These are phyloP conservation scores for Protomyces inouyei DNA, from an alignment of 1,139 yeast species.

Conservation along the genomic window DNA sequence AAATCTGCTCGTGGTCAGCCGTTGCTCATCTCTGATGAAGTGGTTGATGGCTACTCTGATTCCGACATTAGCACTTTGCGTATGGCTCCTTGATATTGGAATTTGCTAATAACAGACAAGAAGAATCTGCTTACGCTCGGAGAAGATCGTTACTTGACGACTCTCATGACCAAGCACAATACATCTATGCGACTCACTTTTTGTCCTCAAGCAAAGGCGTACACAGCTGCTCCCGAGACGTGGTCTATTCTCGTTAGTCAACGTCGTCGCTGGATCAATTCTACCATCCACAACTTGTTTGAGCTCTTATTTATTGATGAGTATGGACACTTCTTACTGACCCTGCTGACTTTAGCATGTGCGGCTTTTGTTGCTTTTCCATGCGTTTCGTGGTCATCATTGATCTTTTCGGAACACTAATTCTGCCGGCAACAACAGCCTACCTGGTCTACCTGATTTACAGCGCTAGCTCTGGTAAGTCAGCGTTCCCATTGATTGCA, in stretches of 20 bases:
- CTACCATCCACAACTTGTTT: conserved; percentile 42
- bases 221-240: conserved; percentile 41
- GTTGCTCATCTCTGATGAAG: conserved; percentile 41
- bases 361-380: conserved; percentile 41
- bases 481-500: conserved; percentile 41
- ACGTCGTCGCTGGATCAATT: conserved; percentile 43
- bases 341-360: conserved; percentile 35
- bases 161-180: conserved; percentile 40
- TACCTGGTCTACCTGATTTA: conserved; percentile 41
- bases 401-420: conserved; percentile 41
- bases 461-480: conserved; percentile 37
- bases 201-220: conserved; percentile 39
- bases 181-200: conserved; percentile 38
- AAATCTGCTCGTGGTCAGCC: conserved; percentile 41
- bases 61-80: conserved; percentile 42
- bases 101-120: conserved; percentile 36
- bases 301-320: conserved; percentile 38
- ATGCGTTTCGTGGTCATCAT: conserved; percentile 42
- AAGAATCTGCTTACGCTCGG: conserved; percentile 45
- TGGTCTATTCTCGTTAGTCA: conserved; percentile 40
- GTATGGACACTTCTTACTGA: neutral
- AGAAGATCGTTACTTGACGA: conserved; percentile 45
- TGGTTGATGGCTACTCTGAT: conserved; percentile 42
- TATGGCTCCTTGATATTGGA: neutral
- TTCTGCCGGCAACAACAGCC: conserved; percentile 41